Evolutionary conservation across 106 monocot genomes (phyloP).

Genomic region (Dioscorea dumetorum): DNA sequence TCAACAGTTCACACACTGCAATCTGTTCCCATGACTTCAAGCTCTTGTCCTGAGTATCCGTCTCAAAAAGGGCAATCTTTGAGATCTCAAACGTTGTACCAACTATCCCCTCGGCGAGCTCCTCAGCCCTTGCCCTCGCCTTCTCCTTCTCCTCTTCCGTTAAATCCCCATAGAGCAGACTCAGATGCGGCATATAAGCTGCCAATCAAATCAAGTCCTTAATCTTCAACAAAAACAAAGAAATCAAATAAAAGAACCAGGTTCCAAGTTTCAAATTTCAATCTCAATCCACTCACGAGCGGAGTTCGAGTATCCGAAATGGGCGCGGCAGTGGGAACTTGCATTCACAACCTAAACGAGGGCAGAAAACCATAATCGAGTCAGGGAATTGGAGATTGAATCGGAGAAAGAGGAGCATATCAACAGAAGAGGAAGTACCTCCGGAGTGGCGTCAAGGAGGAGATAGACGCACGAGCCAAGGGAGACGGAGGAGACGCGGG

Average conservation of each 20-base stretch:
- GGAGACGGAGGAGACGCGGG: slow-evolving; percentile 36
- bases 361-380: neutral
- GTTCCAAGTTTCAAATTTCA: neutral
- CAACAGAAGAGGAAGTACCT: slow-evolving; percentile 18
- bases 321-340: slow-evolving; percentile 43
- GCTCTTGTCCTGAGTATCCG: slow-evolving; percentile 58
- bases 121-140: slow-evolving; percentile 41
- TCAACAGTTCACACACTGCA: slow-evolving; percentile 33
- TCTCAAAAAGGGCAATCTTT: slow-evolving; percentile 43
- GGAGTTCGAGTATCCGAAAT: slow-evolving; percentile 44
- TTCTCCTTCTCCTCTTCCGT: slow-evolving; percentile 59
- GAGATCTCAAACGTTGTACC: slow-evolving; percentile 38
- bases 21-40: slow-evolving; percentile 66
- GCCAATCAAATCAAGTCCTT: slow-evolving; percentile 6
- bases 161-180: slow-evolving; percentile 50
- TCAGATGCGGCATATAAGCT: slow-evolving; percentile 80
- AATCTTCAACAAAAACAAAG: neutral
- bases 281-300: slow-evolving; percentile 34
- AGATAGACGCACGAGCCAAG: slow-evolving; percentile 80
- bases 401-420: neutral
- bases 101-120: slow-evolving; percentile 32
- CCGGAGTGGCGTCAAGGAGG: slow-evolving; percentile 51
- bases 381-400: neutral
- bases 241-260: neutral
- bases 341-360: slow-evolving; percentile 50